Conservation (phyloP, 257 asterid genomes). For the Capsicum pubescens region DNA sequence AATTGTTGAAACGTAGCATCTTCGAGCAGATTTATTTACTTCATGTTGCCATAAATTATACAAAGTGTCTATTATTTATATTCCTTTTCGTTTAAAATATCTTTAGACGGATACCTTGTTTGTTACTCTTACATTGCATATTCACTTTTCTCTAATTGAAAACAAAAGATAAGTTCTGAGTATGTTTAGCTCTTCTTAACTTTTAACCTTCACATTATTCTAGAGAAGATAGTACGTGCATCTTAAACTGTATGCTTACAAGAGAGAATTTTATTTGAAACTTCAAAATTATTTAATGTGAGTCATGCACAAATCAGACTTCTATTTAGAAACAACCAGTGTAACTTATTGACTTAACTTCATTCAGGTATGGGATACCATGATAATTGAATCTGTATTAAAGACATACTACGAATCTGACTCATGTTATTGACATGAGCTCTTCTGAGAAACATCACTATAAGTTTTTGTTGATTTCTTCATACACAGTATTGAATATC, state of each 20-base stretch:
- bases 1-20: neutral
- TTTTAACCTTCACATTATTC: too few species aligned
- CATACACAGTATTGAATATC: too few species aligned
- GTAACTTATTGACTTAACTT: conserved; percentile 27
- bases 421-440: conserved; percentile 70
- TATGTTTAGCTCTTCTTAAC: too few species aligned
- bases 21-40: neutral
- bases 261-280: too few species aligned
- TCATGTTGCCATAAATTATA: neutral
- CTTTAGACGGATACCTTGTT: neutral
- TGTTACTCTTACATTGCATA: too few species aligned
- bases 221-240: too few species aligned
- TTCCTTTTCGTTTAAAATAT: conserved; percentile 16
- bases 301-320: too few species aligned
- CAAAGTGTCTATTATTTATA: neutral
- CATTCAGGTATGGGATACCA: conserved; percentile 90
- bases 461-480: conserved; percentile 33
- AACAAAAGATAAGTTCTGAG: too few species aligned
- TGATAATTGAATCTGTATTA: conserved; percentile 83
- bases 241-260: too few species aligned
- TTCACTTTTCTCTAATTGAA: too few species aligned
- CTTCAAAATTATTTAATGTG: too few species aligned
- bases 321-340: neutral
- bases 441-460: conserved; percentile 78
- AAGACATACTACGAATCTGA: conserved; percentile 71